Evolutionary conservation across 75 land plant species (phyloP).

Genomic region (Pseudotsuga menziesii): DNA sequence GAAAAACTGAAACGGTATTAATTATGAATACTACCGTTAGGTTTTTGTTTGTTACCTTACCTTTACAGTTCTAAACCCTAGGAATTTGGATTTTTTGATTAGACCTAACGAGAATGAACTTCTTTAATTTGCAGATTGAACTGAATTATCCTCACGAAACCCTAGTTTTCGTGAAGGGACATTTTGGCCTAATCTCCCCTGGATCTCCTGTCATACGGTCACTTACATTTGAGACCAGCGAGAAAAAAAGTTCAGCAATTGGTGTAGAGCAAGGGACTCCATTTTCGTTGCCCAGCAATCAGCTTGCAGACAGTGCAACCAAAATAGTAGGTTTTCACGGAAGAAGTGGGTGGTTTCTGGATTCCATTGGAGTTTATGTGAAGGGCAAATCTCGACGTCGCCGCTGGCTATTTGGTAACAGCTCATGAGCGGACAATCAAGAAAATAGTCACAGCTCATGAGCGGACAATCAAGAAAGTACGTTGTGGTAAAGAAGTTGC

Average conservation of each 20-base stretch:
- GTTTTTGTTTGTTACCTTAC: neutral
- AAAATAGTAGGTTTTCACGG: slow-evolving; percentile 33
- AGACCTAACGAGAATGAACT: no score
- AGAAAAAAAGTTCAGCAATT: slow-evolving; percentile 35
- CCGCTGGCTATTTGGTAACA: no score
- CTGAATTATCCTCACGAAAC: slow-evolving; percentile 43
- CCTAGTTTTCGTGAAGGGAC: slow-evolving; percentile 35
- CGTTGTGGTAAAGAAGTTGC: no score
- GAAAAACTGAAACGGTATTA: slow-evolving; percentile 16
- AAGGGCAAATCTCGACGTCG: no score
- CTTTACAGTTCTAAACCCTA: no score
- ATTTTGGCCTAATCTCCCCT: slow-evolving; percentile 17
- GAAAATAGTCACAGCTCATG: no score
- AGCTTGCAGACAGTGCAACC: neutral
- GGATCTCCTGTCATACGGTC: slow-evolving; percentile 19
- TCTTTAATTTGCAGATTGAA: slow-evolving; percentile 15
- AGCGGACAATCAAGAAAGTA: no score
- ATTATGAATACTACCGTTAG: no score
- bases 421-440: no score
- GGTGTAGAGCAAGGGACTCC: slow-evolving; percentile 38
- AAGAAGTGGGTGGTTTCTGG: slow-evolving; percentile 37
- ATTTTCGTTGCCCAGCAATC: slow-evolving; percentile 33
- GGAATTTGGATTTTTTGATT: no score
- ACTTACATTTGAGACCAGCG: slow-evolving; percentile 32
- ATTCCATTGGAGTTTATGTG: slow-evolving; percentile 40